A percentile compares a stretch with the other conserved stretches of the same genome.
Evolutionary conservation across 1,284 basidiomycete genomes (phyloP).

Genomic region (Tremellales sp.): DNA sequence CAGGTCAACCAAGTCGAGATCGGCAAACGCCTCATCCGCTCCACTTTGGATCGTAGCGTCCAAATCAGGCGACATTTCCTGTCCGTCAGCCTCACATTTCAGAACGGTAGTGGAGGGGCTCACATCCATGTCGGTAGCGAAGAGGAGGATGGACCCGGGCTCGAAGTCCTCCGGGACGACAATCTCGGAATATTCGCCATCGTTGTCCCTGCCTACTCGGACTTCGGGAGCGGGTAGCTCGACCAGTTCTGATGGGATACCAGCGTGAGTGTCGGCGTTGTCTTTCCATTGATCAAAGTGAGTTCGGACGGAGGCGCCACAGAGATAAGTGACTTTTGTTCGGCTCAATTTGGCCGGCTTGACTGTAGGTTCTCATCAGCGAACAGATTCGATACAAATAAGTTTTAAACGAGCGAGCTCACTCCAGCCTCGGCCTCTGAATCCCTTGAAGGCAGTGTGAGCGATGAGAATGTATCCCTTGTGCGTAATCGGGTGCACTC

Average conservation of each 20-base stretch:
- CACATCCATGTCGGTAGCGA: constrained; percentile 70
- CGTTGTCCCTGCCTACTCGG: constrained; percentile 55
- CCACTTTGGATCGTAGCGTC: constrained; percentile 66
- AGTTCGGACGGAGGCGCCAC: constrained; percentile 71
- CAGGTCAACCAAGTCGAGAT: constrained; percentile 78
- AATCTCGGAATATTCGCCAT: constrained; percentile 72
- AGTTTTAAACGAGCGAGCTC: constrained; percentile 21
- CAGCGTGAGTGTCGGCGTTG: constrained; percentile 60
- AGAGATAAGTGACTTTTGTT: constrained; percentile 71
- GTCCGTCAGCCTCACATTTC: neutral
- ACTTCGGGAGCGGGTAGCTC: constrained; percentile 56
- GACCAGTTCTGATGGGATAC: constrained; percentile 68
- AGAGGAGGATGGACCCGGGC: constrained; percentile 85
- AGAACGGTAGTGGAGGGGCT: too few species aligned
- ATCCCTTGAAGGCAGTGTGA: constrained; percentile 83
- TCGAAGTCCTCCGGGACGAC: constrained; percentile 79
- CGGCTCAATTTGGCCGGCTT: constrained; percentile 75
- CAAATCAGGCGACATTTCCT: constrained; percentile 57
- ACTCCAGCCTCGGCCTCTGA: constrained; percentile 74
- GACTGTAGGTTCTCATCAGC: constrained; percentile 59
- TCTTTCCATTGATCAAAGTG: constrained; percentile 59
- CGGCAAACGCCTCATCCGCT: constrained; percentile 65
- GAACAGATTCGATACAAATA: too few species aligned
- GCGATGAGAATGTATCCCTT: constrained; percentile 86
- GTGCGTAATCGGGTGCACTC: constrained; percentile 83